A percentile compares a stretch with the other conserved stretches of the same genome.
phyloP scores from a whole-genome alignment of 2,329 filamentous ascomycete genomes.

The Emmonsiellopsis sp. region DNA sequence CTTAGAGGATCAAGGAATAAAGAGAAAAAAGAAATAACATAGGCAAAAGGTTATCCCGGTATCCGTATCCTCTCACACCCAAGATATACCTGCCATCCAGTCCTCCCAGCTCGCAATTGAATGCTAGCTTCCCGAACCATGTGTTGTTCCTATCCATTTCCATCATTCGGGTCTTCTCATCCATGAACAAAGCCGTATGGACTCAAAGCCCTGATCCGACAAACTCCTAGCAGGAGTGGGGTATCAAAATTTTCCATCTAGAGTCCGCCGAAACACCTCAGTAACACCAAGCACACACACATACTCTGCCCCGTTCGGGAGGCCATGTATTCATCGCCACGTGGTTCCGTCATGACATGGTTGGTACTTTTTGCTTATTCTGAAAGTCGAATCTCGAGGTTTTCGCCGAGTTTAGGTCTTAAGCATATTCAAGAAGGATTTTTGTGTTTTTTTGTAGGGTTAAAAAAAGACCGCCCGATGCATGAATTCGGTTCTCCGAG shows the following conservation, averaged over 20 bases:
- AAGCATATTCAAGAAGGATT: slow-evolving; percentile 16
- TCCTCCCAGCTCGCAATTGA: background rate
- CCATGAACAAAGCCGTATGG: background rate
- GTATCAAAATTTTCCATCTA: slow-evolving; percentile 32
- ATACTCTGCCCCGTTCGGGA: slow-evolving; percentile 20
- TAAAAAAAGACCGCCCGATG: slow-evolving; percentile 21
- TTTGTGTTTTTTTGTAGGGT: slow-evolving; percentile 16
- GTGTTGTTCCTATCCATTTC: background rate
- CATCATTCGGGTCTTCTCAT: background rate
- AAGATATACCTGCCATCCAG: background rate
- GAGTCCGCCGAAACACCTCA: slow-evolving; percentile 31
- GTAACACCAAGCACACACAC: slow-evolving; percentile 26
- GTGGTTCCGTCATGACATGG: slow-evolving; percentile 17
- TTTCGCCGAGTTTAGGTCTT: slow-evolving; percentile 19
- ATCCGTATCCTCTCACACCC: background rate
- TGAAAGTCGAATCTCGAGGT: slow-evolving; percentile 18
- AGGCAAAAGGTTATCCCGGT: background rate
- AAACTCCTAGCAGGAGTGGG: slow-evolving; percentile 30
- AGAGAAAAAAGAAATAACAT: background rate
- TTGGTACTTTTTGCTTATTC: slow-evolving; percentile 13
- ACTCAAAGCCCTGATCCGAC: slow-evolving; percentile 20
- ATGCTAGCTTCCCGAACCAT: background rate
- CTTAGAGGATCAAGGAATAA: background rate
- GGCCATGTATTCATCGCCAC: slow-evolving; percentile 20
- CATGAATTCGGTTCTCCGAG: slow-evolving; percentile 21